phyloP scores from a whole-genome alignment of 768 basidiomycete genomes.

The Rhizopogon rudus region DNA sequence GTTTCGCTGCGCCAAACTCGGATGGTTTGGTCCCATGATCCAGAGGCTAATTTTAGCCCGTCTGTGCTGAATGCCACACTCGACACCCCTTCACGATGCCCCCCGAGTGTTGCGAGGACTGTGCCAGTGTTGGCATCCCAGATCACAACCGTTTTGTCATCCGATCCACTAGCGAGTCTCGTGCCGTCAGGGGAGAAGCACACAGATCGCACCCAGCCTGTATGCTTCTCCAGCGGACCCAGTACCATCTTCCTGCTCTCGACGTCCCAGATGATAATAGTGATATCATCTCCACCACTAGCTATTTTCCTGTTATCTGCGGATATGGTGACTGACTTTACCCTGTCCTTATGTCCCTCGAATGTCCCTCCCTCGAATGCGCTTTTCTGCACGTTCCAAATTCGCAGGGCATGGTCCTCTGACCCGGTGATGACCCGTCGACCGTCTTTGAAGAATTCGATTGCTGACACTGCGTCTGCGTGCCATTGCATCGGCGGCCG shows the following conservation, averaged over 20 bases:
- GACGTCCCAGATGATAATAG: conserved; percentile 27
- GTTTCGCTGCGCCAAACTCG: conserved; percentile 2
- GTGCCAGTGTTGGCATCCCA: conserved; percentile 4
- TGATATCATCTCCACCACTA: conserved; percentile 26
- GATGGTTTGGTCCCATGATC: conserved; percentile 5
- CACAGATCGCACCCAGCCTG: neutral
- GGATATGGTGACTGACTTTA: conserved; percentile 28
- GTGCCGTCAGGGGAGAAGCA: conserved; percentile 5
- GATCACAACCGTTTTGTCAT: neutral
- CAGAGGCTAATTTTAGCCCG: conserved; percentile 5
- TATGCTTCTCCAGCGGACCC: conserved; percentile 17
- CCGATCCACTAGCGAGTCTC: conserved; percentile 6
- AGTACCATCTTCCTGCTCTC: conserved; percentile 18
- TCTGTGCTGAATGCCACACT: conserved; percentile 11
- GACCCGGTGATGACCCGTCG: conserved; percentile 21
- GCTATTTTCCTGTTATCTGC: conserved; percentile 27
- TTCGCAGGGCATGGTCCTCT: conserved; percentile 24
- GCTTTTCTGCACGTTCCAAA: conserved; percentile 20
- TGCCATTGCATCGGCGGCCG: conserved; percentile 9
- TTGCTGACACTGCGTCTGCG: conserved; percentile 22
- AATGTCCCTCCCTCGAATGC: conserved; percentile 20
- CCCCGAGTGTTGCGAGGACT: neutral
- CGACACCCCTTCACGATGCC: neutral
- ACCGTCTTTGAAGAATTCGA: conserved; percentile 26
- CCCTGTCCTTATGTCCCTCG: conserved; percentile 23